A percentile compares a stretch with the other conserved stretches of the same genome.
These are phyloP conservation scores for Phyllosticta paracitricarpa DNA, from an alignment of 2,329 filamentous ascomycete species.

Conservation along the genomic window DNA sequence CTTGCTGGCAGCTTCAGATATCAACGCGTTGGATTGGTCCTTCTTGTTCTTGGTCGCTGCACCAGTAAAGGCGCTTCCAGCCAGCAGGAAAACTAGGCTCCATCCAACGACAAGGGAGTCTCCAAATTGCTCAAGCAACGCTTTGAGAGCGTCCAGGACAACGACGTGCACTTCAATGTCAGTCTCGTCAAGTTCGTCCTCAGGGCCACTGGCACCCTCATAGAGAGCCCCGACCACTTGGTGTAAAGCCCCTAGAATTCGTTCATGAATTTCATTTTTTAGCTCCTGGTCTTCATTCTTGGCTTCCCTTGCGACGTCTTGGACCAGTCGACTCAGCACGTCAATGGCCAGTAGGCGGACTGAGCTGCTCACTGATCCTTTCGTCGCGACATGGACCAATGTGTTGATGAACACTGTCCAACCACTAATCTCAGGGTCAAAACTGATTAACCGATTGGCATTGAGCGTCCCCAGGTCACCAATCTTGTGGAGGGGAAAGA, in stretches of 20 bases:
- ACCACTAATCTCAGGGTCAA: conserved; percentile 57
- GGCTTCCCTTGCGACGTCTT: conserved; percentile 41
- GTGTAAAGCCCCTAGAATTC: conserved; percentile 57
- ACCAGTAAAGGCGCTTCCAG: conserved; percentile 62
- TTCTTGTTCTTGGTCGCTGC: background rate
- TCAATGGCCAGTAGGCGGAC: conserved; percentile 41
- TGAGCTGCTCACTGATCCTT: conserved; percentile 28
- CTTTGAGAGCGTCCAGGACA: conserved; percentile 69
- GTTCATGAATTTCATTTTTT: conserved; percentile 52
- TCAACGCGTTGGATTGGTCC: background rate
- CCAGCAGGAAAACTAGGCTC: conserved; percentile 75
- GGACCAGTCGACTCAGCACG: conserved; percentile 38
- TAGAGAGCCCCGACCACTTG: conserved; percentile 52
- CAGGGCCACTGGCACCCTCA: conserved; percentile 40
- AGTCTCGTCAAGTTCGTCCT: conserved; percentile 50
- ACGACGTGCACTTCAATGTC: conserved; percentile 74
- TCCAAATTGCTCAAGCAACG: conserved; percentile 76
- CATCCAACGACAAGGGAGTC: conserved; percentile 76
- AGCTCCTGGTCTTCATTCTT: conserved; percentile 35
- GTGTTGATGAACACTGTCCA: conserved; percentile 59
- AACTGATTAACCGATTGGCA: conserved; percentile 53
- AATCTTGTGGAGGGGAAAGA: conserved; percentile 40
- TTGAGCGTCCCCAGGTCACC: conserved; percentile 37
- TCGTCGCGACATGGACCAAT: conserved; percentile 39
- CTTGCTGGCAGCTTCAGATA: background rate